These are phyloP conservation scores for Lasiosphaeriaceae sp. DNA, from an alignment of 495 filamentous ascomycete genomes.

Conservation along the genomic window DNA sequence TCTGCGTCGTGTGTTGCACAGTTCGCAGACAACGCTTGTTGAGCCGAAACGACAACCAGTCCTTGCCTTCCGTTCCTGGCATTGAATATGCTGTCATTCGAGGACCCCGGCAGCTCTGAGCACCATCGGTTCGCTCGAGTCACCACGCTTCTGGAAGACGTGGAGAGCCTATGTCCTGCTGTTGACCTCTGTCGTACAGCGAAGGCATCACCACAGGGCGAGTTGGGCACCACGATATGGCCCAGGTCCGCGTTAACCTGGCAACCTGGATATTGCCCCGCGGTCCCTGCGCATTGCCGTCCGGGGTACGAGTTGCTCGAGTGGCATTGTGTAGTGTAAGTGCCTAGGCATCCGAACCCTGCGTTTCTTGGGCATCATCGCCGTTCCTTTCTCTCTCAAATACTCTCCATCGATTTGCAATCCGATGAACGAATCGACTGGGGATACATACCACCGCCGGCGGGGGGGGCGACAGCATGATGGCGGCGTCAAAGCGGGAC, in stretches of 20 bases:
- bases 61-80: slow-evolving; percentile 5
- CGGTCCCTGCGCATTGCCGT: not conserved
- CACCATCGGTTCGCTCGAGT: not conserved
- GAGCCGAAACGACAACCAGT: not conserved
- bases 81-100: slow-evolving; percentile 5
- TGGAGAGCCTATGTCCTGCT: not conserved
- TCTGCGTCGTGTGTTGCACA: not conserved
- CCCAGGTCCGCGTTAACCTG: not conserved
- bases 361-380: not conserved
- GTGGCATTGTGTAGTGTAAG: not conserved
- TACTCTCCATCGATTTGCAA: too few species aligned
- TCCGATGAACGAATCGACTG: too few species aligned
- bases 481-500: not conserved
- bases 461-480: not conserved
- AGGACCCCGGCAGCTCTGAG: not conserved
- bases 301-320: too few species aligned
- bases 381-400: not conserved
- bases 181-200: not conserved
- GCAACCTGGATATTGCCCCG: not conserved
- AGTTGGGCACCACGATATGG: not conserved
- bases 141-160: not conserved
- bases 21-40: not conserved
- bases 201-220: not conserved
- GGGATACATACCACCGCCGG: not conserved
- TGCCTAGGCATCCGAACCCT: not conserved